Evolutionary conservation across 257 asterid genomes (phyloP).

Genomic region (Galeopsis tetrahit): DNA sequence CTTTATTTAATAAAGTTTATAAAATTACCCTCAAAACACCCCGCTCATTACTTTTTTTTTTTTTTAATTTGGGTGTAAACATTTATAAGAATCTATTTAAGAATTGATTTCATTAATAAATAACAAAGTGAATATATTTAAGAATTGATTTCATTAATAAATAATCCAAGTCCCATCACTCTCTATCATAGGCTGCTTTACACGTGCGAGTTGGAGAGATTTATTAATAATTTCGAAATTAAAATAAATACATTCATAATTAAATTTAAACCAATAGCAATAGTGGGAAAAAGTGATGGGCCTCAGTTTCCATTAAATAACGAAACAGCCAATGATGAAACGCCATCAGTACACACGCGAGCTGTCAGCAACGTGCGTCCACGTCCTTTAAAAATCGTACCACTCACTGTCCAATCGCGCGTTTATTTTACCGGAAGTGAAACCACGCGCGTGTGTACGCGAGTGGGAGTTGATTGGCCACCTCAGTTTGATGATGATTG

Average conservation of each 20-base stretch:
- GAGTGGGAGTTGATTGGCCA: slow-evolving; percentile 25
- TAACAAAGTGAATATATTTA: too few species aligned
- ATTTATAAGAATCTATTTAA: too few species aligned
- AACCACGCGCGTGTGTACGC: neutral
- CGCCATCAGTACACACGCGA: slow-evolving; percentile 38
- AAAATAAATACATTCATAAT: neutral
- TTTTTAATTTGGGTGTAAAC: too few species aligned
- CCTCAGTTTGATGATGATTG: slow-evolving; percentile 38
- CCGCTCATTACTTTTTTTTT: too few species aligned
- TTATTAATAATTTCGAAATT: neutral
- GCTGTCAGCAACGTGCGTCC: slow-evolving; percentile 31
- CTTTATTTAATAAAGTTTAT: too few species aligned
- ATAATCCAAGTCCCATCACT: neutral
- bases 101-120: too few species aligned
- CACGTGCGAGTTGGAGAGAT: neutral
- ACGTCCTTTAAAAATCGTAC: slow-evolving; percentile 24
- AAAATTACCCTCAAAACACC: too few species aligned
- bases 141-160: too few species aligned
- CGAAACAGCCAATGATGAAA: slow-evolving; percentile 29
- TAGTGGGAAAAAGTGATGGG: slow-evolving; percentile 26
- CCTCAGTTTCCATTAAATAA: slow-evolving; percentile 26
- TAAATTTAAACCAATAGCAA: slow-evolving; percentile 19
- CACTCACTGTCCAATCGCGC: slow-evolving; percentile 20
- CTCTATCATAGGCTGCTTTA: neutral
- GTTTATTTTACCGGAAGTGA: neutral